These are phyloP conservation scores for Allium sativum DNA, from an alignment of 106 monocot species.

Conservation along the genomic window DNA sequence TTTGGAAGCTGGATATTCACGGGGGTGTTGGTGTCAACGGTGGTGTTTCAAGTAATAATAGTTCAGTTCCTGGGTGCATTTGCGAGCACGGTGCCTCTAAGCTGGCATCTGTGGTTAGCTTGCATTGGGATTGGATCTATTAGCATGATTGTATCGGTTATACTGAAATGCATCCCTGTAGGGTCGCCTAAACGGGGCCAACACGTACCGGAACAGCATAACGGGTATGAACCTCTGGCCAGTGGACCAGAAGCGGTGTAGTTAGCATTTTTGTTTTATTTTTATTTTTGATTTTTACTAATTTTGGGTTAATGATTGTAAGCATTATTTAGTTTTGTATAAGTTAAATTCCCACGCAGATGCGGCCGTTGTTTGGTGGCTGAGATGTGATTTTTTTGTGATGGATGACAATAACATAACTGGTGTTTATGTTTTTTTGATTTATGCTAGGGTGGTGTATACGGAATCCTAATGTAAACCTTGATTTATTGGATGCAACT, in stretches of 20 bases:
- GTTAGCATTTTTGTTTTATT: background rate
- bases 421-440: too few relatives aligned
- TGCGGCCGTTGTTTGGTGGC: too few relatives aligned
- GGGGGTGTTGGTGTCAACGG: slow-evolving; percentile 38
- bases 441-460: too few relatives aligned
- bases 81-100: slow-evolving; percentile 70
- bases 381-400: too few relatives aligned
- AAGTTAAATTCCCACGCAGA: too few relatives aligned
- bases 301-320: too few relatives aligned
- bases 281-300: too few relatives aligned
- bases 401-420: too few relatives aligned
- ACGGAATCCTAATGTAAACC: too few relatives aligned
- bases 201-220: slow-evolving; percentile 3
- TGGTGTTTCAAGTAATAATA: slow-evolving; percentile 69
- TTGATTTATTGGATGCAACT: too few relatives aligned
- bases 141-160: slow-evolving; percentile 53
- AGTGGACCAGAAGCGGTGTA: slow-evolving; percentile 56
- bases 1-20: slow-evolving; percentile 70
- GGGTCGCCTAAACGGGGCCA: slow-evolving; percentile 5
- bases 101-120: slow-evolving; percentile 61
- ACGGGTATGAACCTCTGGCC: slow-evolving; percentile 55
- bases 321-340: too few relatives aligned
- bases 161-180: slow-evolving; percentile 75
- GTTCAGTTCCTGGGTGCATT: slow-evolving; percentile 71
- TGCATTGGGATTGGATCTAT: slow-evolving; percentile 57